Percentiles rank a stretch among this genome's conserved stretches.
phyloP scores from a whole-genome alignment of 805 yeast genomes.

The Candida coquimbonensis region DNA sequence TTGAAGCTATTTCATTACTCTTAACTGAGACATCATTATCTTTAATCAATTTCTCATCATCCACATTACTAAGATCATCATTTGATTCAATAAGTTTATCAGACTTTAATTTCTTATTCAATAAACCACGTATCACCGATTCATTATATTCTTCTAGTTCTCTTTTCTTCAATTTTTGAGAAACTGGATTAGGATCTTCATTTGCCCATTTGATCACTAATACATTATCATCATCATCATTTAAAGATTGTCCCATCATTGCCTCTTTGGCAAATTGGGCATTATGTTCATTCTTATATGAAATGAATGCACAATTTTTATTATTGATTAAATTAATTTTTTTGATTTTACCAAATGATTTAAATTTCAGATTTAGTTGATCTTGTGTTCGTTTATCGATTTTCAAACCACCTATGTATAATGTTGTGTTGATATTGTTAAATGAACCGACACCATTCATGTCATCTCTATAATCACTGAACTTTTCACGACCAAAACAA shows the following conservation, averaged over 20 bases:
- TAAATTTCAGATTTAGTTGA: constrained; percentile 43
- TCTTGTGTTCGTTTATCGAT: constrained; percentile 30
- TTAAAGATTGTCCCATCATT: constrained; percentile 75
- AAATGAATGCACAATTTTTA: constrained; percentile 74
- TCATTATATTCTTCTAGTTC: constrained; percentile 17
- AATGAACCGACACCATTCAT: constrained; percentile 93
- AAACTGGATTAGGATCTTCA: constrained; percentile 76
- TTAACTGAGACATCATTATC: too few species aligned
- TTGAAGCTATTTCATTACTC: too few species aligned
- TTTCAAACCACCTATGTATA: constrained; percentile 61
- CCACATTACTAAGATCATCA: too few species aligned
- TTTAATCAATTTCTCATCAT: too few species aligned
- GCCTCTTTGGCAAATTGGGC: constrained; percentile 97
- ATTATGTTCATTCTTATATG: constrained; percentile 55
- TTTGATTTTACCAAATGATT: constrained; percentile 71
- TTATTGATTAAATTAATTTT: constrained; percentile 52
- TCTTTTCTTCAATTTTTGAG: constrained; percentile 38
- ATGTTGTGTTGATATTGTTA: constrained; percentile 57
- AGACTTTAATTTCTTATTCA: too few species aligned
- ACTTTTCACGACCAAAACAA: constrained; percentile 90
- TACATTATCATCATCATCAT: constrained; percentile 46
- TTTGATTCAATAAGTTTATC: too few species aligned
- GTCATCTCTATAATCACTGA: constrained; percentile 77
- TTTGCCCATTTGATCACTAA: constrained; percentile 81
- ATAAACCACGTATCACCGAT: constrained; percentile 10